phyloP scores from a whole-genome alignment of 345 rosid genomes.

The Populus ilicifolia region DNA sequence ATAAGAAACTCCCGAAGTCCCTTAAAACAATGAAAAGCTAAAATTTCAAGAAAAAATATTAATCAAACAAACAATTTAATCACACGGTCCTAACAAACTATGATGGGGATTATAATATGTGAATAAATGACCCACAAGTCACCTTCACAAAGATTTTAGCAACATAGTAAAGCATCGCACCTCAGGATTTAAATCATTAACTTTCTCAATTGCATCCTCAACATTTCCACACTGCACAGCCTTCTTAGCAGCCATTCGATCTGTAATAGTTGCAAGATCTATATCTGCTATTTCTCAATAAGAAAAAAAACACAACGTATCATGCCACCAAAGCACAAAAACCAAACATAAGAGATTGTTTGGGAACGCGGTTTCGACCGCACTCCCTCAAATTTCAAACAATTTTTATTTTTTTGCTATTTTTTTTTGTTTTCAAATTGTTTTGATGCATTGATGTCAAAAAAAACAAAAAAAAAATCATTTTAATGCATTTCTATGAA shows the following conservation, averaged over 20 bases:
- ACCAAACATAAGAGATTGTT: not conserved
- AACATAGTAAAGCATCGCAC: conserved; percentile 27
- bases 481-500: no score
- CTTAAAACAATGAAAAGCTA: not conserved
- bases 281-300: conserved; percentile 75
- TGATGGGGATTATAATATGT: not conserved
- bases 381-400: no score
- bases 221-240: conserved; percentile 95
- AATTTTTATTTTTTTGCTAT: no score
- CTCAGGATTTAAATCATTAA: conserved; percentile 91
- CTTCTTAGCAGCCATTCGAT: conserved; percentile 96
- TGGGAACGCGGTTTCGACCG: no score
- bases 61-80: not conserved
- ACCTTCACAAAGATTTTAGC: not conserved
- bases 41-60: not conserved
- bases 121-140: not conserved
- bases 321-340: conserved; percentile 2
- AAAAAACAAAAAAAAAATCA: no score
- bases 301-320: conserved; percentile 26
- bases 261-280: conserved; percentile 86
- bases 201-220: conserved; percentile 96
- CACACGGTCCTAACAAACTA: not conserved
- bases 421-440: no score
- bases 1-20: not conserved
- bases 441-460: no score